Evolutionary conservation across 1,284 basidiomycete genomes (phyloP), one percentile per base, ranked within the genome.

Genomic region (Ceratobasidium sp.): DNA sequence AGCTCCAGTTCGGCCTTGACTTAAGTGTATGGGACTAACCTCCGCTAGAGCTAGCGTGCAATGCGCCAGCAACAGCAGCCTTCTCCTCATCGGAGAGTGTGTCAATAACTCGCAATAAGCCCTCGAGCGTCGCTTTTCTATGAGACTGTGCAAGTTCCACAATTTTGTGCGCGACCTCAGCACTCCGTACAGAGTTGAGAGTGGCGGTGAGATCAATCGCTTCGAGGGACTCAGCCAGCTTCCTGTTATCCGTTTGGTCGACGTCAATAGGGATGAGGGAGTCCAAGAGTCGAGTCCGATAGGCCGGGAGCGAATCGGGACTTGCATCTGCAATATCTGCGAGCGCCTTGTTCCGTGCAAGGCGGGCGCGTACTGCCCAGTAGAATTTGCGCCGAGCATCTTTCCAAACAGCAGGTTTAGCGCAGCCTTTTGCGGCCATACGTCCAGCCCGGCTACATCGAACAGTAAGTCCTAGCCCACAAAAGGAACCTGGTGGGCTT

Each of bases 361-460:
- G 86, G 75, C 93, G 92, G 23, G 93, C 92, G 66, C 97, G 93
- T 67, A 97, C 89, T 76, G 95, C 93, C 96, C 96, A 97, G 89
- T 98, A 99, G 91, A 99, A 99, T 85, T 94, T 91, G 80, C 95
- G 90, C 80, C 97, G 93, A 66, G 97, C 92, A 80, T 96, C 91
- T 85, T 94, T 93, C 97, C 97, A 98, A 78, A 92, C 91, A 78
- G 90, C 91, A 44, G 91, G 89, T 83, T 90, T 94, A 61, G 94
- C 97, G 84, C 94, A 98, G 23, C 96, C 97, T 87, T 99, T 99
- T 40, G 97, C 97, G 87, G 98, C 95, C 97, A 99, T 99, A 79
- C 97, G 95, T 79, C 97, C 97, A 61, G 93, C 91, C 77, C 96
- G 95, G 86, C 97, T 97, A 82, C 75, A 40, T 39, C 40, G 42